A percentile compares a stretch with the other conserved stretches of the same genome.
Conservation (phyloP, 176 grass and related monocot species). For the Musa beccarii region DNA sequence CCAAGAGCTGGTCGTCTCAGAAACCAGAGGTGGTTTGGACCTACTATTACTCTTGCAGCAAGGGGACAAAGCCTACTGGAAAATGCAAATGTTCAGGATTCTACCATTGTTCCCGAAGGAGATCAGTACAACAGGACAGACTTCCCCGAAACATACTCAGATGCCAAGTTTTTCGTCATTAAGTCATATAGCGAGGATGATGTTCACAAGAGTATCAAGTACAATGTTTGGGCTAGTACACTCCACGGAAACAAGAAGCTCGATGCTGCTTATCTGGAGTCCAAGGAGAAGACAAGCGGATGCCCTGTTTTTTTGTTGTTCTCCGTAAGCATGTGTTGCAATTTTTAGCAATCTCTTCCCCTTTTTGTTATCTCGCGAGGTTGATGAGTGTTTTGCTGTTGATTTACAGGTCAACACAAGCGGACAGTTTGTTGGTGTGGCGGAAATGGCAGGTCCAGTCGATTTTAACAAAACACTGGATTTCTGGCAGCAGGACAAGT, state of each 20-base stretch:
- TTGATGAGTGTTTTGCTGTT: neutral
- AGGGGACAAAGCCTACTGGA: conserved; percentile 28
- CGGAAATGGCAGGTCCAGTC: conserved; percentile 61
- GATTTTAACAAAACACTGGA: conserved; percentile 75
- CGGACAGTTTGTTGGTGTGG: conserved; percentile 71
- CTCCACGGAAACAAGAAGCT: conserved; percentile 80
- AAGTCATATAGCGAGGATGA: conserved; percentile 88
- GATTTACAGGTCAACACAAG: conserved; percentile 58
- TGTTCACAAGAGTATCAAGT: conserved; percentile 77
- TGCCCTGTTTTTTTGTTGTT: conserved; percentile 67
- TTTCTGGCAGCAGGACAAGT: conserved; percentile 83
- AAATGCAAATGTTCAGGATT: conserved; percentile 12
- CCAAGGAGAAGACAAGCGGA: conserved; percentile 40
- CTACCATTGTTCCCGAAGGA: conserved; percentile 21
- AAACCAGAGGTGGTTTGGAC: conserved; percentile 28
- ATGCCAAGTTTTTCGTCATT: conserved; percentile 78
- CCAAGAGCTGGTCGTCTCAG: conserved; percentile 51
- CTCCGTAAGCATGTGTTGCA: conserved; percentile 45
- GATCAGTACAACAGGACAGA: conserved; percentile 58
- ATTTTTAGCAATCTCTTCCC: neutral
- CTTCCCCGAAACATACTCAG: conserved; percentile 45
- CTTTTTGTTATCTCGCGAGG: neutral
- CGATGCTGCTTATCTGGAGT: conserved; percentile 56
- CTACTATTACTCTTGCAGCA: conserved; percentile 16
- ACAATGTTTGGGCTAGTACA: conserved; percentile 81